These are phyloP conservation scores for Panellus pusillus DNA, from an alignment of 768 basidiomycete species.

Conservation along the genomic window DNA sequence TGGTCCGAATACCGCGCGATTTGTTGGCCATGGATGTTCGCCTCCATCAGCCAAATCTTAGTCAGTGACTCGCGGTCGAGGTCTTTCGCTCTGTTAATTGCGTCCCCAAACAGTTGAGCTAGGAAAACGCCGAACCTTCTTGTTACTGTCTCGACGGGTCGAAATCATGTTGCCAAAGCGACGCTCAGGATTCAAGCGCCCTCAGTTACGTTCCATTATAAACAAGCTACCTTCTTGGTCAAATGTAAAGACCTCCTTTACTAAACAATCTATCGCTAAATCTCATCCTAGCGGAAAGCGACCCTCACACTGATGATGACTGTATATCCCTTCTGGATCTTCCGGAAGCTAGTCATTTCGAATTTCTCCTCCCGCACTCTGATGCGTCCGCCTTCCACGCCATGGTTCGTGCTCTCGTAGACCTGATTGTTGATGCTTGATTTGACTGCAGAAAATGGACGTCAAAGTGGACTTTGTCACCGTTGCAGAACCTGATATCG, in stretches of 20 bases:
- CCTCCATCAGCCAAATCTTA: conserved; percentile 56
- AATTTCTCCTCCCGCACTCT: conserved; percentile 63
- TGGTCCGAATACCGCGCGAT: conserved; percentile 68
- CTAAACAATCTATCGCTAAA: not conserved
- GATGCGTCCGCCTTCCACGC: conserved; percentile 60
- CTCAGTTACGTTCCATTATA: conserved; percentile 50
- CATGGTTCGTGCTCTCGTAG: conserved; percentile 47
- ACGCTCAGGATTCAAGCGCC: conserved; percentile 55
- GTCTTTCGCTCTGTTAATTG: not conserved
- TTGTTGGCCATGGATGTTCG: conserved; percentile 60
- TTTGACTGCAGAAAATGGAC: conserved; percentile 57
- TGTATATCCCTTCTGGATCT: conserved; percentile 50
- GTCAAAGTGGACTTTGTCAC: conserved; percentile 72
- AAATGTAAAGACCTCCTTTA: conserved; percentile 29
- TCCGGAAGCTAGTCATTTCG: conserved; percentile 43
- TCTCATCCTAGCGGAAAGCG: conserved; percentile 18
- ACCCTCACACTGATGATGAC: conserved; percentile 34
- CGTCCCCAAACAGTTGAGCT: conserved; percentile 54
- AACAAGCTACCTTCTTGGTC: conserved; percentile 38
- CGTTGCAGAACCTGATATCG: conserved; percentile 46
- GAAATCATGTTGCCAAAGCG: conserved; percentile 61
- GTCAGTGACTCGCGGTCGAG: conserved; percentile 26
- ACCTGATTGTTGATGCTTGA: not conserved
- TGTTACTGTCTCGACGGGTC: conserved; percentile 62
- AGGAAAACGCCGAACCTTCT: conserved; percentile 55